These are phyloP conservation scores for Aspergillus baeticus DNA, from an alignment of 495 filamentous ascomycete species.

Conservation along the genomic window DNA sequence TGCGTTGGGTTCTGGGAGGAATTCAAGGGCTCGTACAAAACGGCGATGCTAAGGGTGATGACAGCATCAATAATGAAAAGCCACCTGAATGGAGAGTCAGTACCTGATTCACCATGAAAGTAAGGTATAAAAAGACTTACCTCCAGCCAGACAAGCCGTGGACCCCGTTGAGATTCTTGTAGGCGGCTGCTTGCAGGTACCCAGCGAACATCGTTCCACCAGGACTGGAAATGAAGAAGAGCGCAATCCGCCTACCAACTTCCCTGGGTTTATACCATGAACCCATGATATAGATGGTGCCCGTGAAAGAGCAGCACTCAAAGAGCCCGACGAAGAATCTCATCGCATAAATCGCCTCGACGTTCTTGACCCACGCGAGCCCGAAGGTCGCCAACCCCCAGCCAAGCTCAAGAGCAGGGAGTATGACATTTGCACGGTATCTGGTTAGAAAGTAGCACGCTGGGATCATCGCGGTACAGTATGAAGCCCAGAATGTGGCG, in stretches of 20 bases:
- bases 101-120: too few species aligned
- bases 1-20: not conserved
- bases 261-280: constrained; percentile 31
- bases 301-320: constrained; percentile 18
- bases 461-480: constrained; percentile 27
- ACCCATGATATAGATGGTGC: constrained; percentile 24
- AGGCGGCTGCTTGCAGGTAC: constrained; percentile 29
- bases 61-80: too few species aligned
- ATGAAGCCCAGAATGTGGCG: constrained; percentile 32
- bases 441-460: constrained; percentile 22
- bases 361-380: constrained; percentile 18
- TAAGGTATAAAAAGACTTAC: too few species aligned
- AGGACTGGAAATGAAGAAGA: constrained; percentile 26
- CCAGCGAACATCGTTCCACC: constrained; percentile 30
- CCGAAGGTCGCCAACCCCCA: constrained; percentile 23
- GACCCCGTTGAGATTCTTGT: constrained; percentile 20
- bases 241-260: constrained; percentile 22
- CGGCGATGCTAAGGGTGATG: too few species aligned
- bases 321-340: constrained; percentile 20
- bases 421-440: constrained; percentile 17
- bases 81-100: too few species aligned
- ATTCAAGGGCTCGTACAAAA: too few species aligned
- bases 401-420: constrained; percentile 15
- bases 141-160: too few species aligned
- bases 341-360: constrained; percentile 18